A percentile compares a stretch with the other conserved stretches of the same genome.
Evolutionary conservation across 306 rosid species (phyloP).

Genomic region (Ceratonia siliqua): DNA sequence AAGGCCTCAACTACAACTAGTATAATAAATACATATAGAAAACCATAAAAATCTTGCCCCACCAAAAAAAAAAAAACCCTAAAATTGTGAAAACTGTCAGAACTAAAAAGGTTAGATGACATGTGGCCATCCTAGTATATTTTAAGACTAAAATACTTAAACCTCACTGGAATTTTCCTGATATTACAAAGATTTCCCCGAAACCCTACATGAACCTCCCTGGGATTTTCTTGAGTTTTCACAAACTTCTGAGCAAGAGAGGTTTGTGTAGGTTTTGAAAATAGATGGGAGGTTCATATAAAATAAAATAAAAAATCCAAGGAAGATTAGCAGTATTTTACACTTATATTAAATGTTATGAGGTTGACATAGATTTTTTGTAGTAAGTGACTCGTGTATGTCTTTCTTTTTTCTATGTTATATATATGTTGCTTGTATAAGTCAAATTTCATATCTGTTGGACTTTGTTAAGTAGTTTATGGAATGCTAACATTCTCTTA

Average conservation of each 20-base stretch:
- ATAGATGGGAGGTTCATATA: too few species aligned
- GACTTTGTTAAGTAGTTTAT: not conserved
- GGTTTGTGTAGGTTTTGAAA: too few species aligned
- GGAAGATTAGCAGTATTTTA: not conserved
- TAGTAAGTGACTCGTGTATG: not conserved
- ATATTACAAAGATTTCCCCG: not conserved
- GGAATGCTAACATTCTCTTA: not conserved
- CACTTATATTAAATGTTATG: not conserved
- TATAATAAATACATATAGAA: not conserved
- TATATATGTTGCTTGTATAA: not conserved
- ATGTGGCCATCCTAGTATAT: not conserved
- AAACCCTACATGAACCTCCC: not conserved
- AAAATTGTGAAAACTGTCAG: not conserved
- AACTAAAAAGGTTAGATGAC: not conserved
- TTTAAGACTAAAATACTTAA: not conserved
- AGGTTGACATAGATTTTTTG: not conserved
- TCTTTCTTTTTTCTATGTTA: not conserved
- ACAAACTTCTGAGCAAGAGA: too few species aligned
- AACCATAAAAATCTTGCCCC: not conserved
- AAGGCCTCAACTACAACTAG: not conserved
- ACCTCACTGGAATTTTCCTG: not conserved
- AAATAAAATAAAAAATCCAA: too few species aligned
- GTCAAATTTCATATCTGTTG: not conserved
- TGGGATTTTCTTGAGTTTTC: too few species aligned
- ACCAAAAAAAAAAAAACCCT: too few species aligned